Percentiles rank a stretch among this genome's conserved stretches.
phyloP scores from a whole-genome alignment of 2,329 filamentous ascomycete genomes.

The Talaromyces sp. region DNA sequence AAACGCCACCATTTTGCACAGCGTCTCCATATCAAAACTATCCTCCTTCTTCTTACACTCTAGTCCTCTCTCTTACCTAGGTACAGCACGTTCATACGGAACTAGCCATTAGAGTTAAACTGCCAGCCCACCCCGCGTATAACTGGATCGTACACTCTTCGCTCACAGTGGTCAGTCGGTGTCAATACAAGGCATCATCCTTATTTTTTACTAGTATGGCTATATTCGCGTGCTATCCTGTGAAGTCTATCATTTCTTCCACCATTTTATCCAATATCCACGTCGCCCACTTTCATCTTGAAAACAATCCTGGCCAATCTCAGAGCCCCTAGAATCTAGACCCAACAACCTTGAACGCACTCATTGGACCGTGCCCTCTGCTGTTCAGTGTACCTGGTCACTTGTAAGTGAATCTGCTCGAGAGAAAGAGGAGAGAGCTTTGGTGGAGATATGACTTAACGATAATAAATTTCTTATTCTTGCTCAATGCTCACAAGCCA shows the following conservation, averaged over 20 bases:
- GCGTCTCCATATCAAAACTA: slow-evolving; percentile 1
- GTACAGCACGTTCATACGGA: neutral
- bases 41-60: slow-evolving; percentile 4
- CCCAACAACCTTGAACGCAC: neutral
- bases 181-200: neutral
- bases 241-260: neutral
- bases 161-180: neutral
- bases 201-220: neutral
- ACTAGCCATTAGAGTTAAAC: neutral
- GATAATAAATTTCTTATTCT: neutral
- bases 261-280: slow-evolving; percentile 6
- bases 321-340: neutral
- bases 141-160: neutral
- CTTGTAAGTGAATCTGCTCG: neutral
- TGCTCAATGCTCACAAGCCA: slow-evolving; percentile 1
- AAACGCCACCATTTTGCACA: slow-evolving; percentile 3
- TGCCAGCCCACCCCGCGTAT: neutral
- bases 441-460: neutral
- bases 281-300: slow-evolving; percentile 1
- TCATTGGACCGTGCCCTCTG: neutral
- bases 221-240: neutral
- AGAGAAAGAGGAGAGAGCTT: neutral
- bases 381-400: neutral
- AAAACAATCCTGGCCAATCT: neutral
- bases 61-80: neutral